Evolutionary conservation across 129 eudicot species (phyloP), one percentile per base, ranked within the genome.

Genomic region (Artemisia tridentata): DNA sequence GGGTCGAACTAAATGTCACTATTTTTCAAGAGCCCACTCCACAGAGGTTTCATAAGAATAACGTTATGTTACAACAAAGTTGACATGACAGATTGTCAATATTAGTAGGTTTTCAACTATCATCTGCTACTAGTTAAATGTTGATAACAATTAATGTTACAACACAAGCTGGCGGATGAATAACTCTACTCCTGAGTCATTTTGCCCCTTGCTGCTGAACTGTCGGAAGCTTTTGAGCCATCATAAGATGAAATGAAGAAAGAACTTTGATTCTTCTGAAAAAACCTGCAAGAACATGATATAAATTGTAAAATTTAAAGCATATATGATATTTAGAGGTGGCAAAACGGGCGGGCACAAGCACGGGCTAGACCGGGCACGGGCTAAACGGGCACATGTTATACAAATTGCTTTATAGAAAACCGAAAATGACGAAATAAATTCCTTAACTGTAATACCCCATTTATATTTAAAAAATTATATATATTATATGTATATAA

Each of bases 261-360:
- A 21, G 84, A 73, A 19, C 82, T 65, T 77, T 89, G 95, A 68
- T 93, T 85, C 85, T 75, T 89, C 77, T 93, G 96, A 85, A 93
- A 34, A 84, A 87, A 93, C 87, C 98, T 93, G 76, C 67, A 80
- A 63, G 15, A 73, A 29, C 67, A 21, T 0, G 14, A 19, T 16
- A 56, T 11, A 45, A 18, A 19, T 49, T 7, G 9, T 74, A 72
- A 63, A 27, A 17, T 25, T 80, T 74, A 27, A 48, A 7, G 14
- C 15, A 21, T 53, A 47, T 45, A 45, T 25, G 45, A 58, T 47
- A 7, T 11, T n/a, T n/a, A n/a, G n/a, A n/a, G n/a, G n/a, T n/a
- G n/a, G n/a, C n/a, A n/a, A n/a, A n/a, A n/a, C n/a, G n/a, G n/a
- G n/a, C n/a, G n/a, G n/a, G n/a, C n/a, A n/a, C n/a, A n/a, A n/a